Evolutionary conservation across 495 filamentous ascomycete genomes (phyloP), one percentile per base, ranked within the genome.

Genomic region (Tetracladium marchalianum): DNA sequence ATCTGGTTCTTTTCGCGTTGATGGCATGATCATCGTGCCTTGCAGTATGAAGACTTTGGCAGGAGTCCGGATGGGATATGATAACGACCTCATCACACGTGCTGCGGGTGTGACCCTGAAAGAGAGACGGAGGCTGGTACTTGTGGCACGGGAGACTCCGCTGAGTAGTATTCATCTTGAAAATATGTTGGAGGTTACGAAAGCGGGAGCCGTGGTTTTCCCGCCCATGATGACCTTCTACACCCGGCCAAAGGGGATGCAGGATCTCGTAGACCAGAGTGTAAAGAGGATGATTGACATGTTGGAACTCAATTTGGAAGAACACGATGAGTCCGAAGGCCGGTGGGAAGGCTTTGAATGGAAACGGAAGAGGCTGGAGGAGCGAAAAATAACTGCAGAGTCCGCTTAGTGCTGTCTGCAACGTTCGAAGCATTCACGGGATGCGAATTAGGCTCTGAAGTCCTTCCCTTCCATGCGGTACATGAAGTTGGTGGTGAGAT

Each of bases 51-150:
- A 68, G 51, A 65, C 62, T 5, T 53, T 68, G 6, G 61, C 63
- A 0, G 57, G 55, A 6, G 60, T 68, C 22, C 39, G 50, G 9
- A 49, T 47, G 0, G 63, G 63, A 4, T 62, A 56, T 44, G 61
- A 59, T 38, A 64, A 73, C 27, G 68, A 73, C 47, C 40, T 73
- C n/a, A 73, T 70, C 35, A 64, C 67, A 0, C 59, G 69, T 0
- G 63, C 66, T 0, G 68, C 69, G 8, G 68, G 70, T 42, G 69
- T 73, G 0, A 65, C 64, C 55, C 55, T 73, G 13, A 71, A 73
- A 46, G 69, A 73, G 46, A 47, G 67, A 10, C 50, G 67, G 12
- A 49, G 46, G 13, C 47, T 73, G 11, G 66, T 73, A 0, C 53
- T 71, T 5, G 68, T 65, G 9, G 58, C 61, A 7, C 33, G 70